Percentiles rank a stretch among this genome's conserved stretches.
phyloP scores from a whole-genome alignment of 345 rosid species.

The Brassica juncea region DNA sequence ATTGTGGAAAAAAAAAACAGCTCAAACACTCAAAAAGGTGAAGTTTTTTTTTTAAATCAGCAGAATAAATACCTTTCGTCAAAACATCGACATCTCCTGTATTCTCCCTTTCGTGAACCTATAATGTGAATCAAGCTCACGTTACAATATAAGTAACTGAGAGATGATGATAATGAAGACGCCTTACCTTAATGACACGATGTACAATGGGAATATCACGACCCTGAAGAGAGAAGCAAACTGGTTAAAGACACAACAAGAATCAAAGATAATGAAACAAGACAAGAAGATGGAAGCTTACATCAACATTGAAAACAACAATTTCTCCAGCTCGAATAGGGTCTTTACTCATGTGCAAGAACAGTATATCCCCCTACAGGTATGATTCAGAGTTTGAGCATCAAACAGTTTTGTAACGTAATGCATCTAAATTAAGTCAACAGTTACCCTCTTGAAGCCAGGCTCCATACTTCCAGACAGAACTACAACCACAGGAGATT shows the following conservation, averaged over 20 bases:
- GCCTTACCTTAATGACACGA: slow-evolving; percentile 41
- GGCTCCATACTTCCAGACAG: slow-evolving; percentile 85
- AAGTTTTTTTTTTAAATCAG: slow-evolving; percentile 11
- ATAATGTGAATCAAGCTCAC: slow-evolving; percentile 20
- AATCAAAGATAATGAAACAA: neutral
- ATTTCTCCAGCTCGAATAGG: slow-evolving; percentile 75
- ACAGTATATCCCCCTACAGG: slow-evolving; percentile 71
- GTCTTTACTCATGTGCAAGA: slow-evolving; percentile 61
- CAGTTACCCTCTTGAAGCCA: slow-evolving; percentile 61
- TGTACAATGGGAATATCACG: slow-evolving; percentile 45
- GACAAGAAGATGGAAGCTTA: slow-evolving; percentile 21
- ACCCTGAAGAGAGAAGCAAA: slow-evolving; percentile 34
- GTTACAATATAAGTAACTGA: neutral
- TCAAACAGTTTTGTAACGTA: neutral
- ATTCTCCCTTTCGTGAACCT: slow-evolving; percentile 90
- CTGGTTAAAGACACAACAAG: neutral
- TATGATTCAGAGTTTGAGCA: neutral
- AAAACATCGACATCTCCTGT: slow-evolving; percentile 94
- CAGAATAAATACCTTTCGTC: slow-evolving; percentile 72
- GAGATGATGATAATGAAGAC: neutral
- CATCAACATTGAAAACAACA: slow-evolving; percentile 64
- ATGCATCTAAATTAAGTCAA: neutral
- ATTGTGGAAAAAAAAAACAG: no score
- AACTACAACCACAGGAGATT: slow-evolving; percentile 76
- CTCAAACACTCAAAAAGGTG: neutral